Percentiles rank a stretch among this genome's conserved stretches.
Conservation (phyloP, 2,329 filamentous ascomycete genomes). For the Botryotinia globosa region DNA sequence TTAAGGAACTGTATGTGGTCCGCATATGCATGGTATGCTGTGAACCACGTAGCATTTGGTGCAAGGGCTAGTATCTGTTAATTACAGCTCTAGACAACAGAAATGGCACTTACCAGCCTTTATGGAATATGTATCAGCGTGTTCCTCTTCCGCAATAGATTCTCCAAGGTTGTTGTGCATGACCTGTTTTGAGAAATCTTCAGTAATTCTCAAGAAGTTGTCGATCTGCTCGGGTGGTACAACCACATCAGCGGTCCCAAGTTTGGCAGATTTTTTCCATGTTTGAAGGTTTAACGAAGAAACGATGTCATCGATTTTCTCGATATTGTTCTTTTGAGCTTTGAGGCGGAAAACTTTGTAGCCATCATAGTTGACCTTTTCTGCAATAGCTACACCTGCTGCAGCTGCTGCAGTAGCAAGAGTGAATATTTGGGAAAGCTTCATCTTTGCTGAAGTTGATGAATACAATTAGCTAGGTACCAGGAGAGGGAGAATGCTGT, state of each 20-base stretch:
- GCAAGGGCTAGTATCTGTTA: constrained; percentile 26
- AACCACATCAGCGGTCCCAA: constrained; percentile 43
- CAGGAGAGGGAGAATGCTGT: background rate
- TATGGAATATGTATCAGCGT: background rate
- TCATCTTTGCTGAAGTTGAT: constrained; percentile 5
- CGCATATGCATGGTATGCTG: constrained; percentile 51
- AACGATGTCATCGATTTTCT: constrained; percentile 39
- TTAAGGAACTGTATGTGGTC: constrained; percentile 51
- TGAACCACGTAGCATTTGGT: constrained; percentile 48
- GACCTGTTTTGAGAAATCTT: constrained; percentile 38
- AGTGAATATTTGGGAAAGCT: constrained; percentile 3
- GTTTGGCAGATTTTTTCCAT: constrained; percentile 38
- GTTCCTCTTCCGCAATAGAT: constrained; percentile 43
- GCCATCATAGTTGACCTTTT: constrained; percentile 42
- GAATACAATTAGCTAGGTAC: background rate
- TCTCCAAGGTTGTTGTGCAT: constrained; percentile 46
- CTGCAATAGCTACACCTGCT: background rate
- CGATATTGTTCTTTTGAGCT: constrained; percentile 38
- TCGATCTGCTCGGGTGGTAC: constrained; percentile 42
- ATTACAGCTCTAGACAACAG: constrained; percentile 18
- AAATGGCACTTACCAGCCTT: constrained; percentile 21
- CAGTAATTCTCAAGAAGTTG: constrained; percentile 41
- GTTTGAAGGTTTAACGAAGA: constrained; percentile 39
- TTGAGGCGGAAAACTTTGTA: constrained; percentile 43
- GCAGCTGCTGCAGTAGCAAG: background rate